Percentiles rank a stretch among this genome's conserved stretches.
These are phyloP conservation scores for Speleostelium caveatum DNA, from an alignment of 78 protist genomes.

Conservation along the genomic window DNA sequence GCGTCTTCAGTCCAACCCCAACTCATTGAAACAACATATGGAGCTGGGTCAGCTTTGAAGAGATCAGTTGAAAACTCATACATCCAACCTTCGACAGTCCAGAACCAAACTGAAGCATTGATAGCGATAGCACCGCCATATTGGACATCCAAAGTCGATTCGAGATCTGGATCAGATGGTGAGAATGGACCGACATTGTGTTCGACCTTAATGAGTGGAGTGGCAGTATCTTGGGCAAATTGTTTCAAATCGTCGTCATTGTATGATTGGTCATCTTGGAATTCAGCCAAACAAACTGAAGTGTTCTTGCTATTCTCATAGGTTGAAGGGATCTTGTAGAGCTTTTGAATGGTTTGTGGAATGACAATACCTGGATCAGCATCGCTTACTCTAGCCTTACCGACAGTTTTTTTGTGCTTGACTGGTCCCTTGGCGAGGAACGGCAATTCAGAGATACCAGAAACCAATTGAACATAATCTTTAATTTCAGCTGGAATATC, in stretches of 20 bases:
- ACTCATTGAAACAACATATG: slow-evolving; percentile 42
- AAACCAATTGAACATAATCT: slow-evolving; percentile 17
- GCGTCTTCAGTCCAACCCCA: slow-evolving; percentile 60
- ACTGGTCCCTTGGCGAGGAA: slow-evolving; percentile 7
- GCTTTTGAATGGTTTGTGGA: slow-evolving; percentile 38
- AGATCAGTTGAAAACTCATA: slow-evolving; percentile 33
- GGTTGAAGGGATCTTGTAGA: slow-evolving; percentile 44
- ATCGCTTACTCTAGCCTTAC: no score
- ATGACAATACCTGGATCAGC: slow-evolving; percentile 47
- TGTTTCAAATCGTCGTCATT: slow-evolving; percentile 30
- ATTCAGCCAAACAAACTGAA: slow-evolving; percentile 58
- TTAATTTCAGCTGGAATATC: slow-evolving; percentile 7
- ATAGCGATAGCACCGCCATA: slow-evolving; percentile 58
- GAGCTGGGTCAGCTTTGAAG: slow-evolving; percentile 6
- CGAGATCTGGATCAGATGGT: slow-evolving; percentile 21
- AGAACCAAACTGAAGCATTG: slow-evolving; percentile 27
- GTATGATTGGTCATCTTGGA: slow-evolving; percentile 59
- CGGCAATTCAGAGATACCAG: slow-evolving; percentile 74
- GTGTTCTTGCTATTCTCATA: slow-evolving; percentile 17
- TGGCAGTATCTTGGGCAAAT: slow-evolving; percentile 48
- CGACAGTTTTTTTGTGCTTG: not conserved
- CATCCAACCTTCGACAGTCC: slow-evolving; percentile 56
- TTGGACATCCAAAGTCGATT: slow-evolving; percentile 69
- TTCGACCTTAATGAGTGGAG: slow-evolving; percentile 13
- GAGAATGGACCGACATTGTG: slow-evolving; percentile 36